Conservation (phyloP, 768 basidiomycete genomes). For the Kwoniella dendrophila region DNA sequence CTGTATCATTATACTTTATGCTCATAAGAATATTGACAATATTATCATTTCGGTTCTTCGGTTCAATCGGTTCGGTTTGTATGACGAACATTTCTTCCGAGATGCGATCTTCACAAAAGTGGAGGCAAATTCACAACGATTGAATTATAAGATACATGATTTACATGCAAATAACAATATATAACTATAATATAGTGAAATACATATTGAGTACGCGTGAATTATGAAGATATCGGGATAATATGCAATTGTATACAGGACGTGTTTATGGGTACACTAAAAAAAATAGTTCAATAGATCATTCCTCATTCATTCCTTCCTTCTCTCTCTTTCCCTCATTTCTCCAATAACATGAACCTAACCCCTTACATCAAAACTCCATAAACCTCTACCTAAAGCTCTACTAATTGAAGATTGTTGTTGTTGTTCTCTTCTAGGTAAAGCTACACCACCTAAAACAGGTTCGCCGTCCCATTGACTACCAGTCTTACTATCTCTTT, state of each 20-base stretch:
- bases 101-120: too few relatives aligned
- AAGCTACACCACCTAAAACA: conserved; percentile 36
- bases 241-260: too few relatives aligned
- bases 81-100: too few relatives aligned
- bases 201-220: too few relatives aligned
- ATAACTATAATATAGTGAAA: not conserved
- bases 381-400: conserved; percentile 34
- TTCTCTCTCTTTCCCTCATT: not conserved
- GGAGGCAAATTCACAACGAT: too few relatives aligned
- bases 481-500: conserved; percentile 2
- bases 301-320: not conserved
- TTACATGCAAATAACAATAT: not conserved
- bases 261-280: too few relatives aligned
- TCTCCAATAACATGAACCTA: not conserved
- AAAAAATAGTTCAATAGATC: not conserved
- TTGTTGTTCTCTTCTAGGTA: conserved; percentile 42
- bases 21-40: too few relatives aligned
- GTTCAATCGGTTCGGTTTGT: too few relatives aligned
- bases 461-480: conserved; percentile 36
- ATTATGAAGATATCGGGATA: too few relatives aligned
- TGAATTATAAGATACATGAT: not conserved
- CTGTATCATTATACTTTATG: too few relatives aligned
- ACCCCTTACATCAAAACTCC: conserved; percentile 38
- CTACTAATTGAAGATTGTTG: conserved; percentile 14
- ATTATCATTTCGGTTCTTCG: too few relatives aligned